Percentiles rank a stretch among this genome's conserved stretches.
phyloP scores from a whole-genome alignment of 2,329 filamentous ascomycete species.

The Pestalotiopsis sp. region DNA sequence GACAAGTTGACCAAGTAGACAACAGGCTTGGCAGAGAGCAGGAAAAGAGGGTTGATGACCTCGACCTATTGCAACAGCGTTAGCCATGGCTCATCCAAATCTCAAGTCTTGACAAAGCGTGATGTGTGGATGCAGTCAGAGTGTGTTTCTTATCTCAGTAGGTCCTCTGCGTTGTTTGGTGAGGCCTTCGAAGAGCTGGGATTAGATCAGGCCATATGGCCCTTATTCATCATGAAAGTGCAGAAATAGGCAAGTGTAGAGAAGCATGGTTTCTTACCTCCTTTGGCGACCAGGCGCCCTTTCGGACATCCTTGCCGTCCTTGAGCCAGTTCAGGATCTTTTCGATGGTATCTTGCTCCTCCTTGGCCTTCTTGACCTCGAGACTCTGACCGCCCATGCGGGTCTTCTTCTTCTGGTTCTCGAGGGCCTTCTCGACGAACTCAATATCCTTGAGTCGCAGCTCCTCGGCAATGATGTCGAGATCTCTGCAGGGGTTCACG shows the following conservation, averaged over 20 bases:
- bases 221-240: conserved; percentile 93
- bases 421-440: conserved; percentile 94
- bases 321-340: conserved; percentile 84
- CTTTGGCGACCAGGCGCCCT: conserved; percentile 87
- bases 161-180: conserved; percentile 74
- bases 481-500: conserved; percentile 90
- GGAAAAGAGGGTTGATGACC: conserved; percentile 93
- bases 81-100: conserved; percentile 25
- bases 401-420: conserved; percentile 92
- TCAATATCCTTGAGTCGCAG: conserved; percentile 98
- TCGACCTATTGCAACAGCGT: conserved; percentile 70
- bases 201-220: conserved; percentile 88
- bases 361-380: conserved; percentile 96
- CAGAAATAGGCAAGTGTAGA: conserved; percentile 21
- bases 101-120: conserved; percentile 19
- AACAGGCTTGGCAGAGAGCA: conserved; percentile 94
- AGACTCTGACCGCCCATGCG: conserved; percentile 90
- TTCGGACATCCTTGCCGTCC: conserved; percentile 90
- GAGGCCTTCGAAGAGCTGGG: conserved; percentile 99
- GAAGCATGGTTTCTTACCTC: conserved; percentile 70
- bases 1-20: conserved; percentile 97
- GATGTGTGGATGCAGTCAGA: conserved; percentile 57
- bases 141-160: conserved; percentile 81
- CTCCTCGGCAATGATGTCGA: conserved; percentile 97
- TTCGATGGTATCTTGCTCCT: conserved; percentile 91